Base-by-base conservation (phyloP, 2,329 filamentous ascomycete species). In the Pseudogymnoascus sp. region DNA sequence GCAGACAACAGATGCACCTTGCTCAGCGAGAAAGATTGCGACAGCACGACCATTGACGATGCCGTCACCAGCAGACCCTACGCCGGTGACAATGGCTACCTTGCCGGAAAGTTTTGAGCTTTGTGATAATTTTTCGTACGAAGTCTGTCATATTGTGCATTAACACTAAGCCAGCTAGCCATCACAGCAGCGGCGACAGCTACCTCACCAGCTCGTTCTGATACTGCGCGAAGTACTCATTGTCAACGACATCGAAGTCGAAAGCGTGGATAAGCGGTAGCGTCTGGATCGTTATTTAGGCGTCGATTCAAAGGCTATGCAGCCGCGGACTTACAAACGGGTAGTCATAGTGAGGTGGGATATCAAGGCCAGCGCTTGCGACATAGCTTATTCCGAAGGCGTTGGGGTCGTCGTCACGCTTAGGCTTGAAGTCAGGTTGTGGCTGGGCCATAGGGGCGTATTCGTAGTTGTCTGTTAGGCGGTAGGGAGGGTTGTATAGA, bases 371-470 rank as follows among this genome's bases (percentile, higher is more conserved):
- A 61, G 81, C 65, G 72, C 87, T 78, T 67, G 84, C 85, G 67
- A 84, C 85, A 71, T 89, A 90, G 74, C 77, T 81, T 74, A 88
- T 82, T 73, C 85, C 68, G 65, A 67, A 88, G 5, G 85, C 80
- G 65, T 79, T 82, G 70, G 88, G 78, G 59, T 81, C 77, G 64
- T 85, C 82, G 65, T 79, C 77, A 66, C 83, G 79, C 79, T 90
- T 90, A 10, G 82, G 78, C 34, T 82, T 74, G 41, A 2, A 48
- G n/a, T 21, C 10, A 3, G 9, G 41, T 7, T 23, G 41, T 13
- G 41, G 23, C n/a, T n/a, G 8, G 5, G 79, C 74, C n/a, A n/a
- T n/a, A n/a, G 78, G 72, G 63, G 84, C 74, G 73, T 84, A 85
- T 66, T 76, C 78, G 69, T 83, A 85, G 41, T 76, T 67, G 13